Evolutionary conservation across 2,329 filamentous ascomycete genomes (phyloP).

Genomic region (Chrysoporthe puriensis): DNA sequence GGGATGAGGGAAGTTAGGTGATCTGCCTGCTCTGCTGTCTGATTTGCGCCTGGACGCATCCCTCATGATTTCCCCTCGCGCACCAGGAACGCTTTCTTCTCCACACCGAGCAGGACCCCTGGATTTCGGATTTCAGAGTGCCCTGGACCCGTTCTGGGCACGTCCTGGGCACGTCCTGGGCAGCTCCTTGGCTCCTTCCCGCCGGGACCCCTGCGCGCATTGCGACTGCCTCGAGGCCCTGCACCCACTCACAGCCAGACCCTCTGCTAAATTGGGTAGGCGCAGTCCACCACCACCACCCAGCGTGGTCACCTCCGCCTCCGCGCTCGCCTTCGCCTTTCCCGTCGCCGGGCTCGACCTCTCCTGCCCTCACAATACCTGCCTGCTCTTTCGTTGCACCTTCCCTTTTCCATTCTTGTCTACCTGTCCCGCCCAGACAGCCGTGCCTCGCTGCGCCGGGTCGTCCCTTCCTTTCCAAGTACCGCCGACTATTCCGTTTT

Average conservation of each 20-base stretch:
- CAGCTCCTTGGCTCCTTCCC: conserved; percentile 9
- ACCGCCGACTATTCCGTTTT: conserved; percentile 13
- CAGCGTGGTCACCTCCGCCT: conserved; percentile 14
- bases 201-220: conserved; percentile 4
- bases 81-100: conserved; percentile 1
- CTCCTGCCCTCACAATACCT: conserved; percentile 2
- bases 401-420: conserved; percentile 25
- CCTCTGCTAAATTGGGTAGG: conserved; percentile 23
- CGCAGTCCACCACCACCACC: background rate
- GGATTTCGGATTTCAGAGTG: too few relatives aligned
- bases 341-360: conserved; percentile 1
- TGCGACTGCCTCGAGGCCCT: conserved; percentile 1
- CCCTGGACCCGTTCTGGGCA: background rate
- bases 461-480: conserved; percentile 7
- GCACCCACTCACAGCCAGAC: conserved; percentile 3
- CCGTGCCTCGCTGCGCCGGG: conserved; percentile 2
- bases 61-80: conserved; percentile 4
- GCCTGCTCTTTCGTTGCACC: conserved; percentile 9
- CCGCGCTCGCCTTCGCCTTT: conserved; percentile 14
- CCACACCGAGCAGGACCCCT: conserved; percentile 2
- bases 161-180: background rate
- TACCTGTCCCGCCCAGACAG: conserved; percentile 14
- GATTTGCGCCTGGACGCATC: conserved; percentile 1
- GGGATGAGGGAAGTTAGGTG: background rate
- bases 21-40: conserved; percentile 3